A percentile compares a stretch with the other conserved stretches of the same genome.
Conservation (phyloP, 192 early-diverging fungal species). For the Powellomyces hirtus region DNA sequence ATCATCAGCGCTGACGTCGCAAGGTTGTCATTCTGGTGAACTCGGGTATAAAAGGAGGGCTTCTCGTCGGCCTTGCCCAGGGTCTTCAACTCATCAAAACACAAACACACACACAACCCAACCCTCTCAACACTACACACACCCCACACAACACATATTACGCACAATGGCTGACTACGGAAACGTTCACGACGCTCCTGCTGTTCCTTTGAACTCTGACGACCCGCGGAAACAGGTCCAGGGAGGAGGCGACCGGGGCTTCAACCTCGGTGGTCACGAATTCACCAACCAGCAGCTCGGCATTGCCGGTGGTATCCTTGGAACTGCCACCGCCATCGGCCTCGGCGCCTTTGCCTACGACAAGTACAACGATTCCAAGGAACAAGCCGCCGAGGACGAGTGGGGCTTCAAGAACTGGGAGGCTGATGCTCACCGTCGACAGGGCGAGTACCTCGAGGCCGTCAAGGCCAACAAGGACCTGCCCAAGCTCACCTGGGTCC, state of each 20-base stretch:
- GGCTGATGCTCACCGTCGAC: conserved; percentile 20
- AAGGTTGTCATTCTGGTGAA: too few relatives aligned
- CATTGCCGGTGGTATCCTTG: conserved; percentile 37
- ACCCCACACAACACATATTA: too few relatives aligned
- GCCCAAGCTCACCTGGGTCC: conserved; percentile 26
- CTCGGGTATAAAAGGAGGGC: too few relatives aligned
- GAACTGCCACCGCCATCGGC: conserved; percentile 37
- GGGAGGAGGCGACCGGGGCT: neutral
- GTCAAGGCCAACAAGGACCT: conserved; percentile 19
- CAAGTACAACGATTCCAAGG: conserved; percentile 32
- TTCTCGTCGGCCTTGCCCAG: too few relatives aligned
- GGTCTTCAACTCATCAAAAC: too few relatives aligned
- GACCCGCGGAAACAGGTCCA: conserved; percentile 23
- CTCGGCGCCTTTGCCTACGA: conserved; percentile 35
- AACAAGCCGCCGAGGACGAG: conserved; percentile 1
- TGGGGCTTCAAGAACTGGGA: conserved; percentile 23
- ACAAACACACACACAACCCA: too few relatives aligned
- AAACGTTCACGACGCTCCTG: neutral
- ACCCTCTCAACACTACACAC: too few relatives aligned
- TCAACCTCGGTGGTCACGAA: conserved; percentile 7
- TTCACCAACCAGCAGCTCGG: conserved; percentile 9
- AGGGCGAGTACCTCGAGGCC: conserved; percentile 23
- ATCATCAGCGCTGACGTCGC: too few relatives aligned
- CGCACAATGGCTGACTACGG: too few relatives aligned
- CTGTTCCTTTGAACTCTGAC: conserved; percentile 6